Evolutionary conservation across 2,329 filamentous ascomycete species (phyloP).

Genomic region (Aspergillus brasiliensis): DNA sequence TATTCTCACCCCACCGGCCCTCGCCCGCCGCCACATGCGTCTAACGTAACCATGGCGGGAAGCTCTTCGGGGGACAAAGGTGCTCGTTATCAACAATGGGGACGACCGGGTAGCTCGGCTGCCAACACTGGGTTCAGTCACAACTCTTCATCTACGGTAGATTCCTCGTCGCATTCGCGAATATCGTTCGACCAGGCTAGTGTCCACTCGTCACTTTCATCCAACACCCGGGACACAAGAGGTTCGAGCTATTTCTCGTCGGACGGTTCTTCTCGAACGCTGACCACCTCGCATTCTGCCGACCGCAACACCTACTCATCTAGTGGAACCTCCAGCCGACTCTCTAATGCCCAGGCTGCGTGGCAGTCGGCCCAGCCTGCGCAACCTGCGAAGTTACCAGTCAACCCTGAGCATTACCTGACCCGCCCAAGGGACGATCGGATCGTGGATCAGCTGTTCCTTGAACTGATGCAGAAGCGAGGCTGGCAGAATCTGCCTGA

Average conservation of each 20-base stretch:
- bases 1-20: constrained; percentile 62
- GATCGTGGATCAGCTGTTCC: constrained; percentile 86
- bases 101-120: constrained; percentile 59
- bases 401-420: constrained; percentile 43
- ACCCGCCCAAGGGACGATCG: constrained; percentile 59
- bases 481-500: constrained; percentile 97
- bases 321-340: constrained; percentile 29
- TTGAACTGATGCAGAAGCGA: constrained; percentile 93
- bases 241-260: constrained; percentile 60
- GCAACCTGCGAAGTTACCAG: constrained; percentile 32
- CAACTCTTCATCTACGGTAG: constrained; percentile 60
- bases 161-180: constrained; percentile 56
- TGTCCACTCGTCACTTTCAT: constrained; percentile 63
- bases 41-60: constrained; percentile 67
- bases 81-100: constrained; percentile 78
- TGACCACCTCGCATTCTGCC: constrained; percentile 39
- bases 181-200: constrained; percentile 67
- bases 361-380: constrained; percentile 30
- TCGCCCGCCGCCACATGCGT: constrained; percentile 59
- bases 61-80: constrained; percentile 69
- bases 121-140: constrained; percentile 56
- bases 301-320: constrained; percentile 36
- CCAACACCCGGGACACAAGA: constrained; percentile 60
- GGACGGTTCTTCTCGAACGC: constrained; percentile 51
- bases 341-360: constrained; percentile 33